A percentile compares a stretch with the other conserved stretches of the same genome.
Conservation (phyloP, 2,329 filamentous ascomycete species). For the Saccharata proteae region DNA sequence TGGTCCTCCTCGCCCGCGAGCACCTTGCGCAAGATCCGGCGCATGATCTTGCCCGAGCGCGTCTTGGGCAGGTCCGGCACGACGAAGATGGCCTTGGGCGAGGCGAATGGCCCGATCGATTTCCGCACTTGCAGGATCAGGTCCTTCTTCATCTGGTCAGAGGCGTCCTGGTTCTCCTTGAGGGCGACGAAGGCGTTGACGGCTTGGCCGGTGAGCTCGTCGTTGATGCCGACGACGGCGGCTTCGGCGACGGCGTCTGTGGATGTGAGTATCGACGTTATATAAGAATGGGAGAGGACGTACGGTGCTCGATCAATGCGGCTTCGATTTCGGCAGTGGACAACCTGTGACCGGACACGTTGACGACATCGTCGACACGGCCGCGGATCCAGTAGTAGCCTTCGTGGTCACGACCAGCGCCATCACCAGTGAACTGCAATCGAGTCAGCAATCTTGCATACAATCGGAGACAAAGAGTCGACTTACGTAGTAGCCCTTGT, state of each 20-base stretch:
- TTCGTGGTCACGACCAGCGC: constrained; percentile 90
- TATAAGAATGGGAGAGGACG: constrained; percentile 13
- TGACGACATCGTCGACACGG: constrained; percentile 96
- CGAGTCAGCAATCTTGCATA: constrained; percentile 10
- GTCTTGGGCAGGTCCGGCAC: constrained; percentile 96
- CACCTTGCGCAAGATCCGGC: constrained; percentile 93
- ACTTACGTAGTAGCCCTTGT: constrained; percentile 93
- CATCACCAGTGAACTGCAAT: constrained; percentile 73
- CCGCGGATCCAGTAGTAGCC: constrained; percentile 99
- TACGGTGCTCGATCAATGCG: constrained; percentile 80
- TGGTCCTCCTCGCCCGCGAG: constrained; percentile 94
- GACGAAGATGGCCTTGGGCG: constrained; percentile 84
- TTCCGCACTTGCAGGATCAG: constrained; percentile 89
- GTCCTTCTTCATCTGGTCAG: constrained; percentile 80
- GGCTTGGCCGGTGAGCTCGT: constrained; percentile 92
- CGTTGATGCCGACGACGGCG: constrained; percentile 82
- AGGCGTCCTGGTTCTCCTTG: constrained; percentile 69
- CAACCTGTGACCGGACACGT: constrained; percentile 89
- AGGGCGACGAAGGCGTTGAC: constrained; percentile 94
- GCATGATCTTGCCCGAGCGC: constrained; percentile 97
- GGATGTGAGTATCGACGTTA: constrained; percentile 17
- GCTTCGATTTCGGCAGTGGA: constrained; percentile 98
- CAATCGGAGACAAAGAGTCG: background rate
- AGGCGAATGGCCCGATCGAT: constrained; percentile 94
- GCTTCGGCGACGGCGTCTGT: constrained; percentile 72